These are phyloP conservation scores for Colletotrichum ledebouriae DNA, from an alignment of 2,329 filamentous ascomycete genomes.

Conservation along the genomic window DNA sequence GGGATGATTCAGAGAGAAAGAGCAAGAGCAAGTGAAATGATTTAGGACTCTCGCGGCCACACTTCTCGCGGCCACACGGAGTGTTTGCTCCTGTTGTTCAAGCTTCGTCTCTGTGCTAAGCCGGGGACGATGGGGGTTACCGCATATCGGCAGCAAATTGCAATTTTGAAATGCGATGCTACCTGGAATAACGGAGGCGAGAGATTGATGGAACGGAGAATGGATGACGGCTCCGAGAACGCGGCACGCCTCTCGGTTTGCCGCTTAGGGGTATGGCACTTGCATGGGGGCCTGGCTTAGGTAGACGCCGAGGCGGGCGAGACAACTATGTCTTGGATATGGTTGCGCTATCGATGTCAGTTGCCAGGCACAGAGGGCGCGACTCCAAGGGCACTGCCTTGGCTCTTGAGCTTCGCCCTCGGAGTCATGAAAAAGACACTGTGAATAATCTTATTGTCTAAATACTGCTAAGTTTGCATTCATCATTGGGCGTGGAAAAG, in stretches of 20 bases:
- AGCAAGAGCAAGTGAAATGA: neutral
- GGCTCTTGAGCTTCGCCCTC: conserved; percentile 15
- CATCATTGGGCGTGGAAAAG: no score
- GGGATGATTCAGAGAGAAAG: conserved; percentile 11
- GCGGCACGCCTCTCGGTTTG: conserved; percentile 38
- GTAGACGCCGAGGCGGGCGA: conserved; percentile 6
- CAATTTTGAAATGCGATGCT: neutral
- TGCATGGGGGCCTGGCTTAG: conserved; percentile 24
- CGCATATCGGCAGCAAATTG: neutral
- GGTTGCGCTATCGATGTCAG: conserved; percentile 37
- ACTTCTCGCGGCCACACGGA: conserved; percentile 8
- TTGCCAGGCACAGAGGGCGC: conserved; percentile 28
- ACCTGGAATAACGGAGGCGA: conserved; percentile 3
- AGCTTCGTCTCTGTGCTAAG: no score
- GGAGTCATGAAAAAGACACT: neutral
- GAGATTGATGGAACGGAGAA: conserved; percentile 21
- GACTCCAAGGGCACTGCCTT: conserved; percentile 24
- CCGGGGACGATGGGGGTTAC: neutral
- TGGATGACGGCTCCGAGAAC: conserved; percentile 37
- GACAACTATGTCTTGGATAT: conserved; percentile 23
- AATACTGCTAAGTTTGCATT: no score
- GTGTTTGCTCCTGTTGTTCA: conserved; percentile 19
- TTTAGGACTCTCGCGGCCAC: conserved; percentile 1
- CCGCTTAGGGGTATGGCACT: conserved; percentile 35
- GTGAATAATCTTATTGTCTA: neutral